Evolutionary conservation across 768 basidiomycete genomes (phyloP), one percentile per base, ranked within the genome.

Genomic region (Suillus sp.): DNA sequence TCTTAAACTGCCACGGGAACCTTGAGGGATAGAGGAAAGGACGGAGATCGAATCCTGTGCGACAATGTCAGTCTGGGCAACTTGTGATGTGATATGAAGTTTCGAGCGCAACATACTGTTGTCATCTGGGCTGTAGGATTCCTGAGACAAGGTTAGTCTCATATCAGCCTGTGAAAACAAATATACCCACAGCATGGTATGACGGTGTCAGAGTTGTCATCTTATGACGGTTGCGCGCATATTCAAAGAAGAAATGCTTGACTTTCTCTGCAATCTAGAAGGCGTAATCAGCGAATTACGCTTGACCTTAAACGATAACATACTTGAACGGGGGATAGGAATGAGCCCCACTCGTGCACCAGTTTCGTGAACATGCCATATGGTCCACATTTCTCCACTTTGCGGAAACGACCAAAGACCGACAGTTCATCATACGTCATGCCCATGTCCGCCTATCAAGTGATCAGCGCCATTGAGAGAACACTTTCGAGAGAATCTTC

Each of bases 351-450:
- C 74, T 97, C 92, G 67, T 94, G 91, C 1, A 95, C 82, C 47
- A 99, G 82, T 78, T 98, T 98, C 38, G 93, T 96, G 73, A 96
- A 99, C 81, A 91, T 98, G 80, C 93, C 93, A 77, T 96, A 99
- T 2, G 97, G 96, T 3, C 97, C 97, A 73, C 94, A 95, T 78
- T 99, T 99, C 70, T 97, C 95, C 45, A 96, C 86, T 77, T 99
- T 99, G 59, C 97, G 87, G 30, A 99, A 82, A 34, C 96, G 83
- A 30, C 96, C 97, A 68, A 95, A 96, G 22, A 94, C 86, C 13
- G 94, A 96, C 22, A 99, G 82, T 68, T 99, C 97, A 68, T 98
- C 92, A 71, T 98, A 99, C 0, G 96, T 97, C 97, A 99, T 99
- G 10, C 96, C 96, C 96, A 99, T 99, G 70, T 99, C 96, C 20